Evolutionary conservation across 768 basidiomycete species (phyloP).

Genomic region (Flagelloscypha sp.): DNA sequence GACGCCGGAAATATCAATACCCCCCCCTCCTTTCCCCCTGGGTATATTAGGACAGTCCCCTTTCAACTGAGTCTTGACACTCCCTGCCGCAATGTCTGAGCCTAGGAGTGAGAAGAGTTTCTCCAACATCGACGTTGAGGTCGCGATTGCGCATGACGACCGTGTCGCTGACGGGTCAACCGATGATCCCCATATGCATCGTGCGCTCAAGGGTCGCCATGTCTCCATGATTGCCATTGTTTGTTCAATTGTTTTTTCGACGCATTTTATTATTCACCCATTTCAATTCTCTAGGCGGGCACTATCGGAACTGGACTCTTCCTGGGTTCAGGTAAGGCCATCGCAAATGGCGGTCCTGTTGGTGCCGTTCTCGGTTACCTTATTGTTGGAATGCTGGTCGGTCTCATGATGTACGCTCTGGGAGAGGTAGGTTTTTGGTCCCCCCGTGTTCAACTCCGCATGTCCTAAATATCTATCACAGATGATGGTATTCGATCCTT

Average conservation of each 20-base stretch:
- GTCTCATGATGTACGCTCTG: conserved; percentile 25
- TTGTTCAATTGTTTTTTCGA: background rate
- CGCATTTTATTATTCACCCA: conserved; percentile 2
- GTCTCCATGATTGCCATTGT: conserved; percentile 9
- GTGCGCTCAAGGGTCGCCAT: conserved; percentile 6
- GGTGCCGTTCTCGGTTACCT: conserved; percentile 42
- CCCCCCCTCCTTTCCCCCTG: too few species aligned
- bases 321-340: conserved; percentile 40
- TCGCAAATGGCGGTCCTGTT: conserved; percentile 45
- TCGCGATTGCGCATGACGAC: conserved; percentile 4
- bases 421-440: conserved; percentile 24
- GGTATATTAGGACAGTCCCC: too few species aligned
- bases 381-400: conserved; percentile 30
- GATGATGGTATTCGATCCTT: conserved; percentile 54
- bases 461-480: conserved; percentile 27
- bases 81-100: too few species aligned
- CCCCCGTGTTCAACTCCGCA: conserved; percentile 6
- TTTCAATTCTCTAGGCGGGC: too few species aligned
- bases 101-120: too few species aligned
- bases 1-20: too few species aligned
- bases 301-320: conserved; percentile 51
- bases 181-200: conserved; percentile 6
- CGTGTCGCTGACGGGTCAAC: background rate
- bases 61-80: too few species aligned
- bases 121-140: conserved; percentile 3